These are phyloP conservation scores for Myxozyma neglecta DNA, from an alignment of 805 yeast genomes.

Conservation along the genomic window DNA sequence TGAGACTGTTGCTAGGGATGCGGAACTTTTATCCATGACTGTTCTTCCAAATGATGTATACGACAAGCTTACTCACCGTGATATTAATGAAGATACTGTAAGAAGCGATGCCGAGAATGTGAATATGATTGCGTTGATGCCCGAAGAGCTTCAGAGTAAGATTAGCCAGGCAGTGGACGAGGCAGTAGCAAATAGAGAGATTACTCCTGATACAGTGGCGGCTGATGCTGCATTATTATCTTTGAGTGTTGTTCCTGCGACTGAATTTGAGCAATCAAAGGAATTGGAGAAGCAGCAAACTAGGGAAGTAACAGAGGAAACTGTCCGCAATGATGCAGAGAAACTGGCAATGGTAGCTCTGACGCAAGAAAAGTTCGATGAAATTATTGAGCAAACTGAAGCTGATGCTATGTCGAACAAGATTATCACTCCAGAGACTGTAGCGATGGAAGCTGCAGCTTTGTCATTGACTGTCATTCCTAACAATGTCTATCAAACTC, in stretches of 20 bases:
- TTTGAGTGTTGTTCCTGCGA: slow-evolving; percentile 21
- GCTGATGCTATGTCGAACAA: slow-evolving; percentile 7
- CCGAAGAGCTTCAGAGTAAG: slow-evolving; percentile 25
- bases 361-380: slow-evolving; percentile 31
- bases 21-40: slow-evolving; percentile 23
- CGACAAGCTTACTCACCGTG: slow-evolving; percentile 16
- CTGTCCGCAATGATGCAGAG: slow-evolving; percentile 21
- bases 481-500: slow-evolving; percentile 4
- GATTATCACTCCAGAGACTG: slow-evolving; percentile 4
- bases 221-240: slow-evolving; percentile 7
- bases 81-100: background rate
- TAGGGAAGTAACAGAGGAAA: slow-evolving; percentile 7
- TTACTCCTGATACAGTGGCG: slow-evolving; percentile 2
- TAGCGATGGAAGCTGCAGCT: slow-evolving; percentile 13
- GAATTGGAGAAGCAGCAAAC: background rate
- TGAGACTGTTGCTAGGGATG: slow-evolving; percentile 18
- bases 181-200: background rate
- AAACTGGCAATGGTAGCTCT: slow-evolving; percentile 31
- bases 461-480: slow-evolving; percentile 14
- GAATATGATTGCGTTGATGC: slow-evolving; percentile 21
- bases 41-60: slow-evolving; percentile 34
- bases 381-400: slow-evolving; percentile 18
- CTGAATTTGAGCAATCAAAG: background rate
- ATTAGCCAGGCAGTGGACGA: background rate
- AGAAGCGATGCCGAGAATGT: slow-evolving; percentile 1